phyloP scores from a whole-genome alignment of 208 protist genomes.

The Acanthamoeba lenticulata region DNA sequence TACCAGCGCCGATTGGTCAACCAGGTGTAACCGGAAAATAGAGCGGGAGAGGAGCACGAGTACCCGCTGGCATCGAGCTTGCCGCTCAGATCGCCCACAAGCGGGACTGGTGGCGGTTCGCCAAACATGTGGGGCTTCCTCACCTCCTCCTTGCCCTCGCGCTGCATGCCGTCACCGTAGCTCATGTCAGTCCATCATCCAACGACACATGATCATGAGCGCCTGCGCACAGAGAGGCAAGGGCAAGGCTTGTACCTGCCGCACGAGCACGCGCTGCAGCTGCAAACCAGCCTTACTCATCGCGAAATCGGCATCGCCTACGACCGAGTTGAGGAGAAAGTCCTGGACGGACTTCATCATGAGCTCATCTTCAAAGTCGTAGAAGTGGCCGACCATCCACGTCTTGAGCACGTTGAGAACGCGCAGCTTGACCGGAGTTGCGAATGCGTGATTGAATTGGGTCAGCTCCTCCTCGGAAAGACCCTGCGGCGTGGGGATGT shows the following conservation, averaged over 20 bases:
- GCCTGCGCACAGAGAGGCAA: background rate
- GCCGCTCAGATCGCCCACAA: background rate
- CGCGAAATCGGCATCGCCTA: background rate
- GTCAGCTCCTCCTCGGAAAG: background rate
- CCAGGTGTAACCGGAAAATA: background rate
- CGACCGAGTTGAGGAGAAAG: background rate
- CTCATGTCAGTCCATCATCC: too few relatives aligned
- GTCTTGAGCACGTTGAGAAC: conserved; percentile 50
- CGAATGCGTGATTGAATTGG: background rate
- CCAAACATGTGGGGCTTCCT: conserved; percentile 16
- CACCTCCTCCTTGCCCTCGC: background rate
- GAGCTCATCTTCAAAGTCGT: conserved; percentile 14
- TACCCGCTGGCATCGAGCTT: background rate
- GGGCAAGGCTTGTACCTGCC: background rate
- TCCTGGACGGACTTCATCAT: conserved; percentile 1
- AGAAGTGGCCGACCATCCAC: conserved; percentile 42
- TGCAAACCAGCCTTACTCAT: conserved; percentile 39
- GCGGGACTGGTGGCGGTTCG: conserved; percentile 5
- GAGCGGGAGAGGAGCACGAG: too few relatives aligned
- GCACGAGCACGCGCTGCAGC: background rate
- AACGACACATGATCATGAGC: background rate
- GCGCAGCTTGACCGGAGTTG: background rate
- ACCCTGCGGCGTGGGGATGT: background rate
- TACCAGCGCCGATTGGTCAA: too few relatives aligned
- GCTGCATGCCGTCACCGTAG: too few relatives aligned